Evolutionary conservation across 257 asterid genomes (phyloP).

Genomic region (Thymus mandschuricus): DNA sequence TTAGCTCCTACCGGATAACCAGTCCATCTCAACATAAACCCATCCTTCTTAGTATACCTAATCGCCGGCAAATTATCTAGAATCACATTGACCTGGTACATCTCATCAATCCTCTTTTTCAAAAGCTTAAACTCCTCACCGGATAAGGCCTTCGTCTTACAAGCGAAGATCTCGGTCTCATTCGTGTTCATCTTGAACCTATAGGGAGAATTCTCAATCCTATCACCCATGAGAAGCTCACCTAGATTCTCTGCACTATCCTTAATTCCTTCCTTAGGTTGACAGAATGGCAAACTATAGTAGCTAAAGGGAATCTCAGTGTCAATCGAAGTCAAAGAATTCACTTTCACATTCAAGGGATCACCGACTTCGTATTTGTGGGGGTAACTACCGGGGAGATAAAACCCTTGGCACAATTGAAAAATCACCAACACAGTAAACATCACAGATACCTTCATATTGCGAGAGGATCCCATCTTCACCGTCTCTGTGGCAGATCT

Average conservation of each 20-base stretch:
- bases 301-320: slow-evolving; percentile 81
- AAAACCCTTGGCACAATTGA: slow-evolving; percentile 66
- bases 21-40: slow-evolving; percentile 63
- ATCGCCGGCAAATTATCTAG: slow-evolving; percentile 87
- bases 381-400: slow-evolving; percentile 90
- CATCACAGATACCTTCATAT: slow-evolving; percentile 59
- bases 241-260: slow-evolving; percentile 88
- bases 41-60: slow-evolving; percentile 67
- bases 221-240: slow-evolving; percentile 90
- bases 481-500: slow-evolving; percentile 51
- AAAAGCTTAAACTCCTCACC: slow-evolving; percentile 76
- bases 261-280: slow-evolving; percentile 66
- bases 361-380: slow-evolving; percentile 70
- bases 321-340: slow-evolving; percentile 83
- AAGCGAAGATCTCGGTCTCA: slow-evolving; percentile 65
- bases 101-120: slow-evolving; percentile 81
- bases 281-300: slow-evolving; percentile 78
- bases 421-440: slow-evolving; percentile 41
- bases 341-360: slow-evolving; percentile 68
- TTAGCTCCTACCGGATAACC: slow-evolving; percentile 81
- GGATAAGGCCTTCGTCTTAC: slow-evolving; percentile 75
- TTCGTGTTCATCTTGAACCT: slow-evolving; percentile 76
- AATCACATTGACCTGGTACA: slow-evolving; percentile 82
- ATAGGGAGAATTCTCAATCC: slow-evolving; percentile 86
- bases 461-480: slow-evolving; percentile 58